Base-by-base conservation (phyloP, 2,329 filamentous ascomycete species). In the Cadophora malorum region DNA sequence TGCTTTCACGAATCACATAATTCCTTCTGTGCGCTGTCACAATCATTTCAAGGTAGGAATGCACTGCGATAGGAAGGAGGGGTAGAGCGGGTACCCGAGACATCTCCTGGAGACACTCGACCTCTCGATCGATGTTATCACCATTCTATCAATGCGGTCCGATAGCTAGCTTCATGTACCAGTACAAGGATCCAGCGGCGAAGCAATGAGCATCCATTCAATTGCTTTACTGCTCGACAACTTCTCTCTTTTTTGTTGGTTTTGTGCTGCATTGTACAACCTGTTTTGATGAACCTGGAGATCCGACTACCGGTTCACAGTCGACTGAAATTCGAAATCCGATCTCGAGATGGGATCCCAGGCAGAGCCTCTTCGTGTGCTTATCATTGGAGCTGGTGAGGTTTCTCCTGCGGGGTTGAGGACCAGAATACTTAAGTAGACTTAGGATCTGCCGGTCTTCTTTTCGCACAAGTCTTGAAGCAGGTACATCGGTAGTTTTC, bases 351-450 rank as follows among this genome's bases (percentile, higher is more conserved):
- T 71, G 67, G 63, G 53, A 31, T 68, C 71, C 38, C 23, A 69
- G 47, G 52, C 59, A 62, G 56, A 66, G 35, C 53, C 67, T 35
- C 66, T 71, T 31, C 67, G 69, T 52, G 69, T 73, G 23, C 62
- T 73, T 35, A 67, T 73, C 45, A 67, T 71, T 66, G 69, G 71
- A 47, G 63, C 64, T 23, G 70, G 71, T 72, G 35, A 58, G 67
- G 62, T 35, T 41, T 49, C 12, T 45, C 1, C 12, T n/a, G 6
- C 16, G 8, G 21, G 19, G 23, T 56, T 8, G 23, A 16, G 7
- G 14, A 2, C n/a, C 12, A 7, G 8, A 50, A 14, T 33, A 25
- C 45, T 35, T 28, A 49, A 63, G 7, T 55, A 63, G 33, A 50
- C 35, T 38, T 58, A 72, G 69, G 71, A 66, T 71, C 71, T 64